Evolutionary conservation across 2,329 filamentous ascomycete genomes (phyloP).

Genomic region (Monilinia vaccinii-corymbosi): DNA sequence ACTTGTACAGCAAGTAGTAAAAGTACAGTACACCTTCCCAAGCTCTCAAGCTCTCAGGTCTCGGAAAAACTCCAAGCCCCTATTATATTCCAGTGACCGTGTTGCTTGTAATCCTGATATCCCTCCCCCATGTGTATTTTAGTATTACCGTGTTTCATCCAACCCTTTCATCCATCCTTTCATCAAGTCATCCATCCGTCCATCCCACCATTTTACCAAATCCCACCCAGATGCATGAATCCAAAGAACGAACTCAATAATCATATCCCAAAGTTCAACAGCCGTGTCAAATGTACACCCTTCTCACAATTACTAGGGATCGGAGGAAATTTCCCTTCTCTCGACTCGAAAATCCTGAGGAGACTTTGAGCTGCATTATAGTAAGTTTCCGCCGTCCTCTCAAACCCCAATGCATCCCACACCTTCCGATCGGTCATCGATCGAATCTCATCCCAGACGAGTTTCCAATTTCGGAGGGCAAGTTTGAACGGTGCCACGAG

Average conservation of each 20-base stretch:
- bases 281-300: slow-evolving; percentile 23
- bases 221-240: background rate
- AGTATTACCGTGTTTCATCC: background rate
- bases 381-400: slow-evolving; percentile 26
- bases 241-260: background rate
- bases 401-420: slow-evolving; percentile 27
- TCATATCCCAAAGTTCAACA: slow-evolving; percentile 19
- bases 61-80: background rate
- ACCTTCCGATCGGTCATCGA: slow-evolving; percentile 12
- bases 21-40: background rate
- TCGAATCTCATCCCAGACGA: slow-evolving; percentile 26
- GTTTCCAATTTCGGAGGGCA: slow-evolving; percentile 26
- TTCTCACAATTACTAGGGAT: slow-evolving; percentile 27
- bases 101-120: background rate
- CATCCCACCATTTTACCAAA: background rate
- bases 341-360: slow-evolving; percentile 21
- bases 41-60: background rate
- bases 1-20: too few relatives aligned
- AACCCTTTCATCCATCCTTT: background rate
- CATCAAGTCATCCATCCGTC: too few relatives aligned
- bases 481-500: slow-evolving; percentile 22
- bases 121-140: background rate
- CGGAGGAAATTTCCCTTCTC: slow-evolving; percentile 18
- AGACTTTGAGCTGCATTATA: slow-evolving; percentile 21
- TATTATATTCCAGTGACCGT: background rate